Base-by-base conservation (phyloP, 805 yeast genomes). In the Yamadazyma phyllophila region DNA sequence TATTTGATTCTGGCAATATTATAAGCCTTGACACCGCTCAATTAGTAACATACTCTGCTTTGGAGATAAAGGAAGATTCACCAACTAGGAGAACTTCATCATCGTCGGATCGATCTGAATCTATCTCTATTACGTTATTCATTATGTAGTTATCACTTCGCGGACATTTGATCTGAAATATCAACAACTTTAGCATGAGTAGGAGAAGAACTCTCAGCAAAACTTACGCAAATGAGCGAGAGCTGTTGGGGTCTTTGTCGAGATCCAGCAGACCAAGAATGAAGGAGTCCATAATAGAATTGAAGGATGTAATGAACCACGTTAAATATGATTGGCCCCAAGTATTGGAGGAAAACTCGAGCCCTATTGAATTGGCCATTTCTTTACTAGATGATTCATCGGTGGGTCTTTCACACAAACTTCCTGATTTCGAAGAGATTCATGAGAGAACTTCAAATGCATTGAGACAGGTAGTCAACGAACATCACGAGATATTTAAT, bases 381-480 rank as follows among this genome's bases (percentile, higher is more conserved):
- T 82, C 91, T 1, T 71, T 94, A 46, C 69, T 90, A 56, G 97
- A 92, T 63, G 84, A 83, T 55, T 82, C 96, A 2, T 86, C 96
- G 0, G 94, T 90, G n/a, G 98, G 98, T 0, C 67, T 88, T 56
- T 96, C 96, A 0, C 84, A 83, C 56, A 79, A 83, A 48, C 73
- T 74, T 47, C 74, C 74, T 1, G 90, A 88, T 49, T 92, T 92
- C 54, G 69, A 74, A 36, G 75, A 76, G 39, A 63, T 89, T 37
- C 80, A 83, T 49, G 67, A 69, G 17, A 69, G 77, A 43, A 76
- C 91, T 10, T 78, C 82, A 12, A 60, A 60, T 13, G 77, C 82
- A 20, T 69, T 92, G 43, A 78, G 83, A 48, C 66, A 65, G 17
- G 88, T 91, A 1, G 97, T 91, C 26, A 85, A 84, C 52, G 86